Base-by-base conservation (phyloP, 257 asterid species). In the Solanum appendiculatum region DNA sequence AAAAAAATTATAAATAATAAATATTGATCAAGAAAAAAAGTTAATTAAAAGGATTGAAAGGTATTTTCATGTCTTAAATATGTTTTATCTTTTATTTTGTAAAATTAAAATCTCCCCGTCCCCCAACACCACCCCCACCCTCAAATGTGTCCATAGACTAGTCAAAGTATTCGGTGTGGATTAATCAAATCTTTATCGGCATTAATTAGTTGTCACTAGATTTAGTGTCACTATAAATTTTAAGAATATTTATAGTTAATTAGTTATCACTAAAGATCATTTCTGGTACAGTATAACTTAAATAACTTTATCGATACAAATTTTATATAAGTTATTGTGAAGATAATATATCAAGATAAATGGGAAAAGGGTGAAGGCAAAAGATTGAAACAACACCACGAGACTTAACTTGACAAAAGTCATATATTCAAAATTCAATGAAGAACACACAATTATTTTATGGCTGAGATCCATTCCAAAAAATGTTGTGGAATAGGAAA, bases 171-270 rank as follows among this genome's bases (percentile, higher is more conserved):
- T 9, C 12, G 1, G 5, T 7, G 0, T 68, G 11, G 13, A 3
- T 18, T 31, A 25, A 54, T 54, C 1, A 54, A 2, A 0, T 0
- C 0, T 54, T 54, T 54, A 20, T 54, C 25, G 1, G 0, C n/a
- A 20, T 20, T 54, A 7, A 11, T 54, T 54, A 20, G 20, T n/a
- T 54, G 5, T 54, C 5, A 54, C 20, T 54, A 54, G 0, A 54
- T 6, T 54, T 0, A 54, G 4, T 18, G 0, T 6, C 2, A 18
- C 10, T 6, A 48, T 48, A 51, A 16, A 11, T 1, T 20, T 20
- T 54, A 6, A 54, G 20, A 54, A 54, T 2, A 20, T 20, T 6
- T 54, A 6, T 20, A 10, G 2, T 54, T 54, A 18, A 4, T 0
- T 54, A 51, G 6, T 7, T 48, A 3, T 48, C 1, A 3, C 56